phyloP scores from a whole-genome alignment of 345 rosid species.

The Dimocarpus longan region DNA sequence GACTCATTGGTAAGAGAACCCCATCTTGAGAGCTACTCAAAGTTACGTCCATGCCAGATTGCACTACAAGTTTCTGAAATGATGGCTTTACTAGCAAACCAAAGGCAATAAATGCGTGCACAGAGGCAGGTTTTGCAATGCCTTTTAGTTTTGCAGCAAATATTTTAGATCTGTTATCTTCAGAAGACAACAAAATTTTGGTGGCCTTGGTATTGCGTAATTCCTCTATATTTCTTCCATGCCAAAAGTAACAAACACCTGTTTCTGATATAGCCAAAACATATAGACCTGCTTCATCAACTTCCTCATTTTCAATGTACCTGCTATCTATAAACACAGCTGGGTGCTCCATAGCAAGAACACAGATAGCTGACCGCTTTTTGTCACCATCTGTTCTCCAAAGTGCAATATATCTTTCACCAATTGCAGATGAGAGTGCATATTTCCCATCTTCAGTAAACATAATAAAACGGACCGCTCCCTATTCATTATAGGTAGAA shows the following conservation, averaged over 20 bases:
- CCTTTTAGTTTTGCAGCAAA: conserved; percentile 88
- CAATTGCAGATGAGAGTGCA: conserved; percentile 77
- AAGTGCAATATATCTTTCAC: conserved; percentile 77
- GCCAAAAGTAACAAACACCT: conserved; percentile 91
- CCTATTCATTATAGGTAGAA: conserved; percentile 43
- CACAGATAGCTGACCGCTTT: conserved; percentile 85
- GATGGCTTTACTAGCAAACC: conserved; percentile 84
- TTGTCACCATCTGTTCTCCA: conserved; percentile 78
- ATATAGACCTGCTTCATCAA: conserved; percentile 48
- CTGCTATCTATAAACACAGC: conserved; percentile 74
- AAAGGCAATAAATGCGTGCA: conserved; percentile 64
- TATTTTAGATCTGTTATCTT: conserved; percentile 45
- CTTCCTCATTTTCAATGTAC: conserved; percentile 44
- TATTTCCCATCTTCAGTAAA: conserved; percentile 82
- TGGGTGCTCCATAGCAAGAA: conserved; percentile 95
- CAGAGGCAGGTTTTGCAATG: conserved; percentile 52
- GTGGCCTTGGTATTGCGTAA: conserved; percentile 63
- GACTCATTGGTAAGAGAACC: conserved; percentile 65
- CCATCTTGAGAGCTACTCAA: conserved; percentile 72
- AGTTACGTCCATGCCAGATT: conserved; percentile 60
- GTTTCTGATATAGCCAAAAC: conserved; percentile 81
- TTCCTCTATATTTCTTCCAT: conserved; percentile 64
- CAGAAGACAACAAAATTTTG: conserved; percentile 61
- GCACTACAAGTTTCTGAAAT: conserved; percentile 73
- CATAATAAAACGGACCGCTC: conserved; percentile 71